These are phyloP conservation scores for Adansonia digitata DNA, from an alignment of 345 rosid genomes.

Conservation along the genomic window DNA sequence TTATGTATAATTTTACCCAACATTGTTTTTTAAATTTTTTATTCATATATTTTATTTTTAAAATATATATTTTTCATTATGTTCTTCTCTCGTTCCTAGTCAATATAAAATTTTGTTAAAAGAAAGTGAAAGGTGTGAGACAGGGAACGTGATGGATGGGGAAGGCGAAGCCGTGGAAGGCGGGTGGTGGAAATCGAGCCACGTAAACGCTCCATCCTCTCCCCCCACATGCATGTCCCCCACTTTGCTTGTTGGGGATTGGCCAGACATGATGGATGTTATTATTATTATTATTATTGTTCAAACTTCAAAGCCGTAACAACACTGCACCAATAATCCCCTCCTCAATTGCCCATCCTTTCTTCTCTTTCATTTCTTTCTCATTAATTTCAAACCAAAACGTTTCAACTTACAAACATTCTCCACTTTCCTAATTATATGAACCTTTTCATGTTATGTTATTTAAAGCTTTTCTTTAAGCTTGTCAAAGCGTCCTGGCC, in stretches of 20 bases:
- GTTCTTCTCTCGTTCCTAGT: no score
- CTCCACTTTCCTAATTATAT: neutral
- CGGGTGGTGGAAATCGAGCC: slow-evolving; percentile 25
- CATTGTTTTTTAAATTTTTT: no score
- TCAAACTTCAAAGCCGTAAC: no score
- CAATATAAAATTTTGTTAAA: no score
- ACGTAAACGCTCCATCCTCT: slow-evolving; percentile 19
- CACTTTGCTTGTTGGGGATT: slow-evolving; percentile 22
- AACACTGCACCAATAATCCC: neutral
- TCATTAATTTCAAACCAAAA: neutral
- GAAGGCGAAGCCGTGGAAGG: neutral
- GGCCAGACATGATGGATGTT: slow-evolving; percentile 13
- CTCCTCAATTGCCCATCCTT: neutral
- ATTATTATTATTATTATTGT: no score
- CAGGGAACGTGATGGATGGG: neutral
- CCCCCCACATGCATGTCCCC: slow-evolving; percentile 30
- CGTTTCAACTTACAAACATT: neutral
- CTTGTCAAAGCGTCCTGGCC: neutral
- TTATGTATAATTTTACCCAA: no score
- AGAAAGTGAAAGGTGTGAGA: slow-evolving; percentile 16
- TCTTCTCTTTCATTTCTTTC: neutral
- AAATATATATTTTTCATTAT: no score
- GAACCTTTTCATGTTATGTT: neutral
- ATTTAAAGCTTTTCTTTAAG: no score
- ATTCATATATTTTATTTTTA: no score